Conservation (phyloP, 108 stramenopile species). For the Epithemia pelagica region DNA sequence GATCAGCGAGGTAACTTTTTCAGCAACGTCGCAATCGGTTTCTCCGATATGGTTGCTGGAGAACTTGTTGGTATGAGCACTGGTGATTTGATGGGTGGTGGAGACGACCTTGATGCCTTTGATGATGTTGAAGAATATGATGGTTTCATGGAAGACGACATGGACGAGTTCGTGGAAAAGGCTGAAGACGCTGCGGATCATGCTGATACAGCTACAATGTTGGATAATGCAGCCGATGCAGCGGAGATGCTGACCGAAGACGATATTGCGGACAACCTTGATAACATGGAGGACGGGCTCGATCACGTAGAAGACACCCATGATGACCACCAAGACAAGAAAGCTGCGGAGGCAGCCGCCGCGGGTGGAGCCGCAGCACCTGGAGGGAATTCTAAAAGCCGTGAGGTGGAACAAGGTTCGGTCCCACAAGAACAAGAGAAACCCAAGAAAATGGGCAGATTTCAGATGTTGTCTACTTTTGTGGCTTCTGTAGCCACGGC, state of each 20-base stretch:
- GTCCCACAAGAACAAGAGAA: slow-evolving; percentile 11
- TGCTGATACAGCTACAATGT: slow-evolving; percentile 2
- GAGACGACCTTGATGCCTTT: slow-evolving; percentile 9
- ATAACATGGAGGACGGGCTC: slow-evolving; percentile 27
- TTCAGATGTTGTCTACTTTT: slow-evolving; percentile 14
- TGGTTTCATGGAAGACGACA: slow-evolving; percentile 5
- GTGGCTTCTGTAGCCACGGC: slow-evolving; percentile 23
- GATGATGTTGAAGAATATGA: slow-evolving; percentile 2
- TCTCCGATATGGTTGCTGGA: slow-evolving; percentile 11
- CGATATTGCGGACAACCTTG: slow-evolving; percentile 20
- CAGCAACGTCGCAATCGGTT: not conserved
- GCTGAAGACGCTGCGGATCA: slow-evolving; percentile 6
- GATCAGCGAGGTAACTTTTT: slow-evolving; percentile 11
- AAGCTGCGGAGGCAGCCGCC: slow-evolving; percentile 9
- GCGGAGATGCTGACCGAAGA: slow-evolving; percentile 22
- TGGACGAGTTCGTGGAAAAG: slow-evolving; percentile 3
- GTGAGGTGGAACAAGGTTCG: slow-evolving; percentile 2
- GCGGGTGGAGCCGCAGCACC: slow-evolving; percentile 19
- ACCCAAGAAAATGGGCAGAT: slow-evolving; percentile 10
- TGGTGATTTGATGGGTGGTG: slow-evolving; percentile 9
- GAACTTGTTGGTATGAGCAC: slow-evolving; percentile 5
- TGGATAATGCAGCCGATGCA: slow-evolving; percentile 21
- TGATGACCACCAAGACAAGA: slow-evolving; percentile 9
- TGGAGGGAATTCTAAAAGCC: slow-evolving; percentile 14
- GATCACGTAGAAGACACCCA: slow-evolving; percentile 27